A percentile compares a stretch with the other conserved stretches of the same genome.
phyloP scores from a whole-genome alignment of 2,329 filamentous ascomycete species.

The Aspergillus texensis region DNA sequence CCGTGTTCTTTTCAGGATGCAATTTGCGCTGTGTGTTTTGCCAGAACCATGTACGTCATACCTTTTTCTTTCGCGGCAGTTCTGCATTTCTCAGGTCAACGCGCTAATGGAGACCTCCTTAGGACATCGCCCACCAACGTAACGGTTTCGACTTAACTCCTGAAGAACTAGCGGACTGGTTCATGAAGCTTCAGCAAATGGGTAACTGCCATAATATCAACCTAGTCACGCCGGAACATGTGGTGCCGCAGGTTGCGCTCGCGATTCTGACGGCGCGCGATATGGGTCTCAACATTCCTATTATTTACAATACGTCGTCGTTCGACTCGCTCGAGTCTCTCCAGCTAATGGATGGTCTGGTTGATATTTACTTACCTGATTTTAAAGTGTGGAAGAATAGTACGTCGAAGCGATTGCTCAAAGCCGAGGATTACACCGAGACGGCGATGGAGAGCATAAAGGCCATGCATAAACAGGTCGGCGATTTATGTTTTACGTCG shows the following conservation, averaged over 20 bases:
- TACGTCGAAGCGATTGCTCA: slow-evolving; percentile 72
- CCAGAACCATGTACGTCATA: slow-evolving; percentile 64
- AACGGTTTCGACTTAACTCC: slow-evolving; percentile 79
- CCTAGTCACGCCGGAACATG: slow-evolving; percentile 82
- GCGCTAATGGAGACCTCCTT: neutral
- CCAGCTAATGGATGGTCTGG: slow-evolving; percentile 72
- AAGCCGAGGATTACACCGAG: slow-evolving; percentile 74
- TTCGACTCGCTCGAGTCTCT: slow-evolving; percentile 77
- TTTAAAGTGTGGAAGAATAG: slow-evolving; percentile 77
- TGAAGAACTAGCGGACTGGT: slow-evolving; percentile 80
- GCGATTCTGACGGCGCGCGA: slow-evolving; percentile 74
- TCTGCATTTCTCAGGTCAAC: neutral
- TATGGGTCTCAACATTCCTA: slow-evolving; percentile 69
- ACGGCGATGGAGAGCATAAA: slow-evolving; percentile 76
- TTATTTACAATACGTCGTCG: slow-evolving; percentile 83
- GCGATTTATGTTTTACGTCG: slow-evolving; percentile 77
- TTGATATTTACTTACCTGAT: slow-evolving; percentile 86
- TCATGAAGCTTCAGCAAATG: slow-evolving; percentile 76
- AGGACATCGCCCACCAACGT: slow-evolving; percentile 77
- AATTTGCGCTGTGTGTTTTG: slow-evolving; percentile 74
- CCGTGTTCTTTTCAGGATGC: slow-evolving; percentile 79
- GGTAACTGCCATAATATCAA: slow-evolving; percentile 91
- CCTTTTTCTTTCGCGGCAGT: neutral
- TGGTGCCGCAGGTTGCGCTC: slow-evolving; percentile 79
- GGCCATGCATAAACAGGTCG: slow-evolving; percentile 79